phyloP scores from a whole-genome alignment of 164 flowering plant genomes.

The Chimonanthus praecox region DNA sequence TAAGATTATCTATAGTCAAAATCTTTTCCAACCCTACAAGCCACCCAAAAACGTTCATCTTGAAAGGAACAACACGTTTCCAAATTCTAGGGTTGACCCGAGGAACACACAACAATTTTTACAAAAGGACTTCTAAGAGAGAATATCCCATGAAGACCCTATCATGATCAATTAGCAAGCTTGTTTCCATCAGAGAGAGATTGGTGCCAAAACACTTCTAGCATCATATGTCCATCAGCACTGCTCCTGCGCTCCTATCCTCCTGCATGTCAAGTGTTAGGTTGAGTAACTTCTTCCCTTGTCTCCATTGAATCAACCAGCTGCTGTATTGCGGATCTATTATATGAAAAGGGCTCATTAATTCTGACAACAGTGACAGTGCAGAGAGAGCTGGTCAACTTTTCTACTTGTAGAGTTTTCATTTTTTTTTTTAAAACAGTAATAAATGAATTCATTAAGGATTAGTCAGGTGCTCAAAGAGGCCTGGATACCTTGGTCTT shows the following conservation, averaged over 20 bases:
- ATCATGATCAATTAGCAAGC: not conserved
- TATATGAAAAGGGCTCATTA: conserved; percentile 61
- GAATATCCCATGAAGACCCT: not conserved
- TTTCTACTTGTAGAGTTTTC: conserved; percentile 32
- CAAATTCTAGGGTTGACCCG: no score
- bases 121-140: no score
- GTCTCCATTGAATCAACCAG: conserved; percentile 67
- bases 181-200: not conserved
- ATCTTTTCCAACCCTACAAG: no score
- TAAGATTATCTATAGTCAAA: no score
- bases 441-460: no score
- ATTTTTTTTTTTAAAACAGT: no score
- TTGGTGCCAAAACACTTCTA: not conserved
- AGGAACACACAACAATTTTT: no score
- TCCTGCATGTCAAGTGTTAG: conserved; percentile 27
- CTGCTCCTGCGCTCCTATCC: conserved; percentile 27
- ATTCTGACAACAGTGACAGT: conserved; percentile 73
- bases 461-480: no score
- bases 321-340: conserved; percentile 58
- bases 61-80: no score
- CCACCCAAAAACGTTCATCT: no score
- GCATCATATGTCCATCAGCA: conserved; percentile 60
- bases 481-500: no score
- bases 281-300: conserved; percentile 48
- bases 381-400: conserved; percentile 73